Conservation (phyloP, 2,329 filamentous ascomycete species). For the Dryadomyces quercus-mongolicae region DNA sequence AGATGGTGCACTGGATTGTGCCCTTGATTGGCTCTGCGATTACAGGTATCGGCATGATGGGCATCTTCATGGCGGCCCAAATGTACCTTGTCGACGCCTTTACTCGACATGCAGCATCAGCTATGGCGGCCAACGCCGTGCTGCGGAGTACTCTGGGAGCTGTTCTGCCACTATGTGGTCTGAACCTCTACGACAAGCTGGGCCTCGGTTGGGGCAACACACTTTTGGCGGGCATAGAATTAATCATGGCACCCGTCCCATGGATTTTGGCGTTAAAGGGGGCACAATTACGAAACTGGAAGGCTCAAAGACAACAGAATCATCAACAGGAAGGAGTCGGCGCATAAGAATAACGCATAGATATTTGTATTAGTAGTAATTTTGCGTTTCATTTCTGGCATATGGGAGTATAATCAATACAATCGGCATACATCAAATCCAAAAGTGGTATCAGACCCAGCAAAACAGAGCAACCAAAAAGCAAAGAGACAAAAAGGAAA, state of each 20-base stretch:
- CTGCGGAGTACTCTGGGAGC: conserved; percentile 40
- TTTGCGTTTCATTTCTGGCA: no score
- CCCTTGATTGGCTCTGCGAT: conserved; percentile 18
- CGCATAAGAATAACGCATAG: no score
- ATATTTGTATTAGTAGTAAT: no score
- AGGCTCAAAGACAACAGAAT: no score
- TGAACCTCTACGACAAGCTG: conserved; percentile 21
- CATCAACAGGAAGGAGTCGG: no score
- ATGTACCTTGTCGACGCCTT: conserved; percentile 52
- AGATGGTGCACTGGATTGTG: conserved; percentile 21
- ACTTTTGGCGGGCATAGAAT: conserved; percentile 28
- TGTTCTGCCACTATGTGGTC: conserved; percentile 34
- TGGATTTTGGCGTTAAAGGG: not conserved
- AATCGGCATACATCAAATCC: no score
- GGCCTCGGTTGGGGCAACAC: conserved; percentile 21
- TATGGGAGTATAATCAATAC: no score
- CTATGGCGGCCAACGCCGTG: conserved; percentile 50
- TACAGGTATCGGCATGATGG: conserved; percentile 13
- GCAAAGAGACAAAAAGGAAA: no score
- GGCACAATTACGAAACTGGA: no score
- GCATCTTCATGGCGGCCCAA: conserved; percentile 25
- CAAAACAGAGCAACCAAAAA: no score
- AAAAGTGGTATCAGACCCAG: no score
- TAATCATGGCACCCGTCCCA: conserved; percentile 24
- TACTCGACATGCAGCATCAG: conserved; percentile 30